Conservation (phyloP, 2,329 filamentous ascomycete genomes). For the Neonectria ditissima region DNA sequence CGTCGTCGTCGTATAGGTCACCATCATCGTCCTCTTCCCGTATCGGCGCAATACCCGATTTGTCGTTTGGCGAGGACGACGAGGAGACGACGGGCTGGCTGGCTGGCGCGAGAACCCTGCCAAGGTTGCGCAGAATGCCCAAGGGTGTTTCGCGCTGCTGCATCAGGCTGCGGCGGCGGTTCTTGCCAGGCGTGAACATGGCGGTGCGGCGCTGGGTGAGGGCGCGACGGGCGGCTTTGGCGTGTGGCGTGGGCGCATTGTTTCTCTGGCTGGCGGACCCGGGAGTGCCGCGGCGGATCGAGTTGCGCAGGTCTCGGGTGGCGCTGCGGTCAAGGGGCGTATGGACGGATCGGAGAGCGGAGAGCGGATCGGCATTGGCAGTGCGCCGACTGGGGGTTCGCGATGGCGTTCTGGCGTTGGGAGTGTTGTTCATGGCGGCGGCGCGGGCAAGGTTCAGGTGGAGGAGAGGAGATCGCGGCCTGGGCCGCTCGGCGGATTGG, state of each 20-base stretch:
- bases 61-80: constrained; percentile 57
- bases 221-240: constrained; percentile 68
- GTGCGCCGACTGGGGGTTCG: constrained; percentile 47
- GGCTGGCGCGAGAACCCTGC: constrained; percentile 63
- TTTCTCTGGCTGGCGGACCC: constrained; percentile 58
- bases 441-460: constrained; percentile 29
- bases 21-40: constrained; percentile 58
- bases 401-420: constrained; percentile 37
- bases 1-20: constrained; percentile 61
- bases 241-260: constrained; percentile 69
- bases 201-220: constrained; percentile 70
- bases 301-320: constrained; percentile 53
- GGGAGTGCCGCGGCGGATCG: constrained; percentile 56
- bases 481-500: neutral
- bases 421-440: constrained; percentile 26
- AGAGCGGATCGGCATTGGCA: constrained; percentile 52
- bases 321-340: constrained; percentile 56
- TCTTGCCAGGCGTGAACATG: constrained; percentile 70
- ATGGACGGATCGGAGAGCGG: constrained; percentile 55
- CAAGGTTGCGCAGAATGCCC: constrained; percentile 65
- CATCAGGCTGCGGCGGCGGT: constrained; percentile 67
- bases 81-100: constrained; percentile 60
- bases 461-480: constrained; percentile 22
- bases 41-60: constrained; percentile 45
- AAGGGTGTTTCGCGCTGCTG: constrained; percentile 68